Conservation (phyloP, 352 stramenopile genomes). For the Phytophthora vignae region DNA sequence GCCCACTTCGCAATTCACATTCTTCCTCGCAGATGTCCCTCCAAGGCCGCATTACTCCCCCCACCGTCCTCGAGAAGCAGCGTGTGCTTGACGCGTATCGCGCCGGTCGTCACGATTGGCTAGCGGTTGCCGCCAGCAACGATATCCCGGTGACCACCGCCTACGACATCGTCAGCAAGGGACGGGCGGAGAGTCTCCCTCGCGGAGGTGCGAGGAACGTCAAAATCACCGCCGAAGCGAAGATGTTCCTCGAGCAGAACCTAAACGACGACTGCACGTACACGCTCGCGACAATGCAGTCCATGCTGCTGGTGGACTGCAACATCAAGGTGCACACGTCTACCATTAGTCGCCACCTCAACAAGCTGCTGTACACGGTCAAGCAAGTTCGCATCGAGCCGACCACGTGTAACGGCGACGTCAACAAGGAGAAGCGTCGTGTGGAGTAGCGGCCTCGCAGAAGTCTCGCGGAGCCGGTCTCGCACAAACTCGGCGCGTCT, state of each 20-base stretch:
- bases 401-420: constrained; percentile 13
- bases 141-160: no score
- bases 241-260: neutral
- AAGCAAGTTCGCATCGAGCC: constrained; percentile 6
- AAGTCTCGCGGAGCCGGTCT: no score
- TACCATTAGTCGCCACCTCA: constrained; percentile 3
- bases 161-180: no score
- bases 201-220: neutral
- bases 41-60: neutral
- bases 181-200: neutral
- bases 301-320: constrained; percentile 1
- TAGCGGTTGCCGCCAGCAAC: no score
- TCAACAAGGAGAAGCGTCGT: constrained; percentile 19
- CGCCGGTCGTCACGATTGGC: no score
- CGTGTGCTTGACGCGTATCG: neutral
- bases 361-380: constrained; percentile 1
- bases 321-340: neutral
- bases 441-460: no score
- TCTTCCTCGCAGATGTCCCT: neutral
- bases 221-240: neutral
- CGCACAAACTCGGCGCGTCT: no score
- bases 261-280: constrained; percentile 5
- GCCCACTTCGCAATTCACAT: neutral
- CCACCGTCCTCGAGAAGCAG: neutral
- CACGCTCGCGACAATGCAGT: neutral